Conservation (phyloP, 495 filamentous ascomycete species). For the Cercophora scortea region DNA sequence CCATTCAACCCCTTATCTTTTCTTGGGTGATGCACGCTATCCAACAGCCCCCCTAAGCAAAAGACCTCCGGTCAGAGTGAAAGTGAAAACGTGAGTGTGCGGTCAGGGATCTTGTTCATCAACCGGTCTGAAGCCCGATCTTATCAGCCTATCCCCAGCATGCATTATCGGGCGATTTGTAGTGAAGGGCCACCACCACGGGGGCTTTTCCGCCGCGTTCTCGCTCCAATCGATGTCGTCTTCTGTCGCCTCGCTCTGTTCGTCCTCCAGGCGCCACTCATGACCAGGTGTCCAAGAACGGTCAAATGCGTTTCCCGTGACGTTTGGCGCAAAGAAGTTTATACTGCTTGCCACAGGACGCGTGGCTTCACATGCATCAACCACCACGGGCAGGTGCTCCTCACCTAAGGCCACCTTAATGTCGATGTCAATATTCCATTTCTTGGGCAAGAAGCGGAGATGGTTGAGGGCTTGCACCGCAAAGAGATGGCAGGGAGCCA, state of each 20-base stretch:
- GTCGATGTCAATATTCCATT: constrained; percentile 48
- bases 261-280: neutral
- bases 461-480: constrained; percentile 52
- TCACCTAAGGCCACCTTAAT: constrained; percentile 15
- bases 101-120: too few relatives aligned
- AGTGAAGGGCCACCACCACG: constrained; percentile 50
- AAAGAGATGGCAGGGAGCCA: constrained; percentile 52
- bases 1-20: too few relatives aligned
- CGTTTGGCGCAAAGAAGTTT: constrained; percentile 45
- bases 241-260: neutral
- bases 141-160: constrained; percentile 31
- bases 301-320: constrained; percentile 32
- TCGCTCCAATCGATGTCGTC: constrained; percentile 5
- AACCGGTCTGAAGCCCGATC: constrained; percentile 32
- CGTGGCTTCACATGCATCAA: constrained; percentile 17
- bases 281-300: constrained; percentile 19
- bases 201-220: constrained; percentile 31
- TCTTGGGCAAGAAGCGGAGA: constrained; percentile 43
- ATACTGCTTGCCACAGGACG: constrained; percentile 34
- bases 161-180: constrained; percentile 45
- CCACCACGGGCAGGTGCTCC: neutral
- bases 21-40: too few relatives aligned
- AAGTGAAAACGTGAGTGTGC: too few relatives aligned
- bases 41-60: too few relatives aligned
- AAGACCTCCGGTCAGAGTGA: too few relatives aligned